Evolutionary conservation across 164 flowering plant species (phyloP), one percentile per base, ranked within the genome.

Genomic region (Stephania cephalantha): DNA sequence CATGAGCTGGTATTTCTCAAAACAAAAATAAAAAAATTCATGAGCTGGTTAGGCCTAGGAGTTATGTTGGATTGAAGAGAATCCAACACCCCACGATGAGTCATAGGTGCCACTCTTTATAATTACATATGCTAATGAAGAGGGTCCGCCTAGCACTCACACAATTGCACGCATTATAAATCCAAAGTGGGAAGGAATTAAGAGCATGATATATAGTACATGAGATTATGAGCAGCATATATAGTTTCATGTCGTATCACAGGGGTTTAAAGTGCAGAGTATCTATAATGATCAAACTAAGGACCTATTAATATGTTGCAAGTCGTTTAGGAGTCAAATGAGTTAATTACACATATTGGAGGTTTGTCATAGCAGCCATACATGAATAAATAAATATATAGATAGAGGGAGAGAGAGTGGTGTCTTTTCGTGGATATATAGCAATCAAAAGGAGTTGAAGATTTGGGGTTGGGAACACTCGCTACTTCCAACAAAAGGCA

Each of bases 91-190:
- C 65, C 65, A 58, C 22, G 65, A 58, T 3, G 65, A 58, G 65
- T 58, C 8, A 20, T 58, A 58, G 65, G 65, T 58, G 65, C 65
- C 65, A 58, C 65, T 58, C 65, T 58, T 58, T 58, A n/a, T n/a
- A 35, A 35, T 35, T 35, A 35, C 42, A 35, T 35, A 58, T 58
- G 65, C 22, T 58, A 20, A 17, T 1, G 42, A 35, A 35, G 42
- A 15, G 65, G 65, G 65, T 58, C 65, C 42, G 42, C 42, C 65
- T 58, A 15, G 55, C 55, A 50, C 55, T 50, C 9, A 2, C 55
- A 50, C 11, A 11, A 50, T 2, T 50, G 15, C 13, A 50, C n/a
- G 65, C 65, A 52, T 15, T 52, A 9, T 52, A 9, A 52, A 52
- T 6, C 58, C 58, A 52, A 52, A 52, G 17, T 9, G 17, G 17